phyloP scores from a whole-genome alignment of 495 filamentous ascomycete species.

The Hypoxylon perforatum region DNA sequence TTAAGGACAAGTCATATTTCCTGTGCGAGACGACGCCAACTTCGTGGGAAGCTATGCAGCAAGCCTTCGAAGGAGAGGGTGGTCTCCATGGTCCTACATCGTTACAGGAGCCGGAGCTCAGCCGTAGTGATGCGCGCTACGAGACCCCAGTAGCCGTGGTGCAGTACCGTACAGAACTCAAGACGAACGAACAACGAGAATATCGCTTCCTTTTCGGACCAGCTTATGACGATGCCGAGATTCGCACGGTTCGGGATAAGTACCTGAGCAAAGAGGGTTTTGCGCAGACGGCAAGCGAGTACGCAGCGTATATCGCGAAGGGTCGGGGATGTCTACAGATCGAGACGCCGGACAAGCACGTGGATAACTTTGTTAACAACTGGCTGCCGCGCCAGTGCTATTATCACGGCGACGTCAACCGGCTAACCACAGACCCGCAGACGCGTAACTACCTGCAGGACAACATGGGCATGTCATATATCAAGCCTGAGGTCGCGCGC shows the following conservation, averaged over 20 bases:
- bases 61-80: slow-evolving; percentile 66
- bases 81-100: slow-evolving; percentile 63
- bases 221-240: slow-evolving; percentile 62
- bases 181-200: slow-evolving; percentile 51
- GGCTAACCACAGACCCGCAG: slow-evolving; percentile 68
- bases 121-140: slow-evolving; percentile 61
- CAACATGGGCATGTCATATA: slow-evolving; percentile 71
- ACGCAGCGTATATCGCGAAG: slow-evolving; percentile 60
- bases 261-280: slow-evolving; percentile 65
- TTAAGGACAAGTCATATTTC: slow-evolving; percentile 69
- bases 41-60: slow-evolving; percentile 63
- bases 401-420: slow-evolving; percentile 68
- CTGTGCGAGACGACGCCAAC: slow-evolving; percentile 61
- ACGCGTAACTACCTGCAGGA: slow-evolving; percentile 69
- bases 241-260: slow-evolving; percentile 55
- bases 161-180: slow-evolving; percentile 60
- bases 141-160: slow-evolving; percentile 65
- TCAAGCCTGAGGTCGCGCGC: slow-evolving; percentile 61
- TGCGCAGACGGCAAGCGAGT: slow-evolving; percentile 52
- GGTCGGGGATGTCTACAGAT: slow-evolving; percentile 63
- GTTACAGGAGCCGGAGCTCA: slow-evolving; percentile 50
- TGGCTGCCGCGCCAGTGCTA: slow-evolving; percentile 67
- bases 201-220: slow-evolving; percentile 68
- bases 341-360: slow-evolving; percentile 63
- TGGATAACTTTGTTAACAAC: slow-evolving; percentile 69